These are phyloP conservation scores for Naganishia onofrii DNA, from an alignment of 768 basidiomycete species.

Conservation along the genomic window DNA sequence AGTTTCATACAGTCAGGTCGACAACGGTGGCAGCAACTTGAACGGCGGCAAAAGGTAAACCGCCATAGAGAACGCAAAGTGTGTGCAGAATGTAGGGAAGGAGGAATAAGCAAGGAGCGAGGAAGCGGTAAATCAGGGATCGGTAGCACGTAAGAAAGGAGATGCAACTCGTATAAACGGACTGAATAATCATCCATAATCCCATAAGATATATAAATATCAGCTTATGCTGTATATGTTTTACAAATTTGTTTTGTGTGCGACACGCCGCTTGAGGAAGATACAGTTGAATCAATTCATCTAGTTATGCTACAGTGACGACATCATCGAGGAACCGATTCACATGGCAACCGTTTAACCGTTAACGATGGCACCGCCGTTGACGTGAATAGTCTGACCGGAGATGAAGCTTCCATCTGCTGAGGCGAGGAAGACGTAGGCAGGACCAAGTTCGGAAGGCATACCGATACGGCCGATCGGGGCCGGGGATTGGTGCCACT, in stretches of 20 bases:
- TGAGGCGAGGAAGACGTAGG: slow-evolving; percentile 61
- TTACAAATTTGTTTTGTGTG: no score
- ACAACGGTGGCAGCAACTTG: slow-evolving; percentile 19
- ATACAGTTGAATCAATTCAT: background rate
- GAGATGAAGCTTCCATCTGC: slow-evolving; percentile 49
- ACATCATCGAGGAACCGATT: background rate
- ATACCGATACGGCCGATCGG: slow-evolving; percentile 57
- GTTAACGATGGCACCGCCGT: slow-evolving; percentile 47
- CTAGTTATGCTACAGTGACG: background rate
- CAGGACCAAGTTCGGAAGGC: slow-evolving; percentile 59
- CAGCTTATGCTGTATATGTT: background rate
- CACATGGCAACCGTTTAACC: slow-evolving; percentile 9
- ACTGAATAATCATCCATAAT: background rate
- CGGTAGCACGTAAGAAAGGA: background rate
- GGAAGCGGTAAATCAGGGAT: background rate
- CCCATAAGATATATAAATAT: background rate
- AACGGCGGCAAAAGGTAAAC: slow-evolving; percentile 6
- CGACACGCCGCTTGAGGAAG: no score
- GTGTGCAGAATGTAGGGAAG: background rate
- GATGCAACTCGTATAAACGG: background rate
- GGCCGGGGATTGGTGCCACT: slow-evolving; percentile 44
- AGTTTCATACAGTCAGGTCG: slow-evolving; percentile 25
- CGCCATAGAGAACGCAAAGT: no score
- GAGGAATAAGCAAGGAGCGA: background rate
- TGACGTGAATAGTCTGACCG: slow-evolving; percentile 51